Evolutionary conservation across 2,329 filamentous ascomycete genomes (phyloP).

Genomic region (Colletotrichum phormii): DNA sequence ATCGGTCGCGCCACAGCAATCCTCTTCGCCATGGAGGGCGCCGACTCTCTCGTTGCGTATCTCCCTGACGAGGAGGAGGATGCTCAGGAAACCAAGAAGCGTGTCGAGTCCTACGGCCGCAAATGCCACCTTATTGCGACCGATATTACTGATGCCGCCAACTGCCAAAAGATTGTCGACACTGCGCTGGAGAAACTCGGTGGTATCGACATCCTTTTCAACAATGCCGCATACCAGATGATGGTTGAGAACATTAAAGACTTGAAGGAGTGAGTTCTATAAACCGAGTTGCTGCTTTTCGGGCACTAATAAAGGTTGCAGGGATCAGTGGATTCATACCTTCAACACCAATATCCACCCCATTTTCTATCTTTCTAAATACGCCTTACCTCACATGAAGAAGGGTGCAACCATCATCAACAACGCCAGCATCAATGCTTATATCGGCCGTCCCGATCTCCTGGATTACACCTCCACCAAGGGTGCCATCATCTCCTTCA

Average conservation of each 20-base stretch:
- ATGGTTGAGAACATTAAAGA: slow-evolving; percentile 79
- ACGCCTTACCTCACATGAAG: slow-evolving; percentile 79
- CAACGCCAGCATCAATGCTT: slow-evolving; percentile 86
- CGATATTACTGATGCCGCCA: slow-evolving; percentile 73
- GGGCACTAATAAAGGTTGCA: neutral
- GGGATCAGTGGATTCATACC: slow-evolving; percentile 81
- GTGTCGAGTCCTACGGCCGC: slow-evolving; percentile 74
- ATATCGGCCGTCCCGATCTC: slow-evolving; percentile 82
- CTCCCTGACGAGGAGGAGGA: slow-evolving; percentile 81
- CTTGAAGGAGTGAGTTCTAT: slow-evolving; percentile 69
- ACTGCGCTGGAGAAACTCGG: slow-evolving; percentile 74
- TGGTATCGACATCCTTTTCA: slow-evolving; percentile 78
- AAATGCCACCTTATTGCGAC: slow-evolving; percentile 73
- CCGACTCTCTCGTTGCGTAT: slow-evolving; percentile 79
- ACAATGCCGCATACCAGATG: slow-evolving; percentile 78
- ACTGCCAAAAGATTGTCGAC: slow-evolving; percentile 78
- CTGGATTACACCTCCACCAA: slow-evolving; percentile 87
- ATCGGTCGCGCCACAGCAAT: slow-evolving; percentile 83
- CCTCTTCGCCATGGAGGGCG: slow-evolving; percentile 85
- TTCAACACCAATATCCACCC: slow-evolving; percentile 88
- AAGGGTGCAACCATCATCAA: slow-evolving; percentile 85
- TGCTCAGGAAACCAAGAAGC: slow-evolving; percentile 78
- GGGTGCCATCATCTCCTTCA: slow-evolving; percentile 84
- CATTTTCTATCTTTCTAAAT: slow-evolving; percentile 85
- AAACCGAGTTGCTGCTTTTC: slow-evolving; percentile 14